Conservation (phyloP, 352 stramenopile genomes). For the Phytophthora foliorum region DNA sequence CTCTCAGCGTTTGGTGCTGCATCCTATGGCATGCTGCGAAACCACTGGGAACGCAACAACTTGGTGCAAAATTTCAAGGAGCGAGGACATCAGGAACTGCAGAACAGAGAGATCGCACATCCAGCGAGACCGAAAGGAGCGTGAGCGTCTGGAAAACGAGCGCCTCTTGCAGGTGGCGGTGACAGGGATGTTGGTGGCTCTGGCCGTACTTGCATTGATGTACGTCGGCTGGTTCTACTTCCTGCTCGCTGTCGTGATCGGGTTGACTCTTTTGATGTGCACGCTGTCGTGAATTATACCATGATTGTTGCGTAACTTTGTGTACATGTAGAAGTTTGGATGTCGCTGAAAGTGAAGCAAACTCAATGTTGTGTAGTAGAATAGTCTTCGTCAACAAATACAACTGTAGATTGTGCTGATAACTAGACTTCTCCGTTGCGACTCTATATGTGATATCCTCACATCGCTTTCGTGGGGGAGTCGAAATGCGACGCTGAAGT, state of each 20-base stretch:
- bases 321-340: background rate
- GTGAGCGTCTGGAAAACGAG: background rate
- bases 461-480: too few species aligned
- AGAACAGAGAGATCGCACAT: too few species aligned
- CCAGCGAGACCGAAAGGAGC: background rate
- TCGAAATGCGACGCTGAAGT: too few species aligned
- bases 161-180: background rate
- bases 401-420: background rate
- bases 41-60: conserved; percentile 8
- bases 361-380: background rate
- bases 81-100: too few species aligned
- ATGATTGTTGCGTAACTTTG: too few species aligned
- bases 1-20: conserved; percentile 13
- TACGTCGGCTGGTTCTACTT: conserved; percentile 14
- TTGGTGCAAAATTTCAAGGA: conserved; percentile 5
- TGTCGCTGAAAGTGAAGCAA: background rate
- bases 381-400: background rate
- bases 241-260: background rate
- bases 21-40: conserved; percentile 14
- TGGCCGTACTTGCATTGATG: conserved; percentile 1
- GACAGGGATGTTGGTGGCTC: background rate
- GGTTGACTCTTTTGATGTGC: background rate
- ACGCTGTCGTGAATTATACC: background rate
- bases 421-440: too few species aligned
- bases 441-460: too few species aligned